Percentiles rank a stretch among this genome's conserved stretches.
These are phyloP conservation scores for Globisporangium alternatum DNA, from an alignment of 352 stramenopile species.

Conservation along the genomic window DNA sequence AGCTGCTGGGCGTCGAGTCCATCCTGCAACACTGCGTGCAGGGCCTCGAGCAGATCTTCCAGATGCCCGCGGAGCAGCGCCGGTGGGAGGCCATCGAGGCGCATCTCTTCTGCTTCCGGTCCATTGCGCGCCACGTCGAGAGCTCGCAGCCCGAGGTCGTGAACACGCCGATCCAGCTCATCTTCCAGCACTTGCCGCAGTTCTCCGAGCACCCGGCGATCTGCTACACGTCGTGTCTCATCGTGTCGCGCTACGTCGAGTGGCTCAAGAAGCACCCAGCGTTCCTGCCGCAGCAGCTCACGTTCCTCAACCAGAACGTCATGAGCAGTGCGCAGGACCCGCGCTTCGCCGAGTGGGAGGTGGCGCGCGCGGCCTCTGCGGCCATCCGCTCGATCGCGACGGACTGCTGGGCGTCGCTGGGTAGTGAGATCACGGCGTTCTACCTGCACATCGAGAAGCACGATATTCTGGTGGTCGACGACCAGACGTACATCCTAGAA, in stretches of 20 bases:
- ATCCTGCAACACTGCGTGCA: conserved; percentile 79
- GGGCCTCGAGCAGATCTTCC: conserved; percentile 66
- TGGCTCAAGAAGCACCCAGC: conserved; percentile 57
- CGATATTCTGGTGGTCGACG: conserved; percentile 66
- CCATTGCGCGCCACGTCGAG: conserved; percentile 82
- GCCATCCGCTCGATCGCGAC: conserved; percentile 71
- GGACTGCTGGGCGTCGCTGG: conserved; percentile 74
- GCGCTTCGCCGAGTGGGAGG: conserved; percentile 66
- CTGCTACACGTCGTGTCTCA: conserved; percentile 83
- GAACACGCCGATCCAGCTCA: conserved; percentile 52
- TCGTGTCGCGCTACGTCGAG: conserved; percentile 77
- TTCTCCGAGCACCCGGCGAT: conserved; percentile 77
- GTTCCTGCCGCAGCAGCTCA: conserved; percentile 51
- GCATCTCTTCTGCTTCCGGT: conserved; percentile 81
- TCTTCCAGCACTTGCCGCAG: conserved; percentile 77
- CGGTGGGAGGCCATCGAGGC: conserved; percentile 80
- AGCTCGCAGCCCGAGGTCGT: conserved; percentile 19
- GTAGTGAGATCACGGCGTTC: conserved; percentile 64
- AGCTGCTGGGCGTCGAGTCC: conserved; percentile 64
- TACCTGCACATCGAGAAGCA: conserved; percentile 75
- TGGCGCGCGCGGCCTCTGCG: conserved; percentile 63
- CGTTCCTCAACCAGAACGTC: conserved; percentile 73
- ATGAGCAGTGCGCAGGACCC: conserved; percentile 46
- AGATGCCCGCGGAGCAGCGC: conserved; percentile 35
- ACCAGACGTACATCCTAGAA: conserved; percentile 85